phyloP scores from a whole-genome alignment of 495 filamentous ascomycete genomes.

The Opeltia flavorubescens region DNA sequence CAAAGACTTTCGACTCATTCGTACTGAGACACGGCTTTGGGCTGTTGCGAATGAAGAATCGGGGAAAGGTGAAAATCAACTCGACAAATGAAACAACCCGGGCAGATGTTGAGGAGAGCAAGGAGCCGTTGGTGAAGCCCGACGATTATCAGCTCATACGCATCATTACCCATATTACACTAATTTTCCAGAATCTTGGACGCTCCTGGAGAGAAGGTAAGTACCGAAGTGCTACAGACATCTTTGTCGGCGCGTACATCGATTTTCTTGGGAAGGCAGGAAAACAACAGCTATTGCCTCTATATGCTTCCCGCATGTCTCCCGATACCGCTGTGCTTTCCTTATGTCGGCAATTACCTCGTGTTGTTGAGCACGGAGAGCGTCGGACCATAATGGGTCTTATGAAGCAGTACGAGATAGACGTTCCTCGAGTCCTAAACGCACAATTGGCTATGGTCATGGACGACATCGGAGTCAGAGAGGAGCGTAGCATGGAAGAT shows the following conservation, averaged over 20 bases:
- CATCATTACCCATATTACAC: conserved; percentile 45
- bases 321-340: conserved; percentile 27
- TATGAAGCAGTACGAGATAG: conserved; percentile 38
- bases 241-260: conserved; percentile 61
- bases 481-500: conserved; percentile 14
- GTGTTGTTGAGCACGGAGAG: conserved; percentile 43
- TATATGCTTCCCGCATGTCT: conserved; percentile 71
- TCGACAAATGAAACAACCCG: conserved; percentile 10
- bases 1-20: conserved; percentile 40
- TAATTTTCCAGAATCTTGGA: conserved; percentile 30
- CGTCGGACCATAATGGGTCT: conserved; percentile 33
- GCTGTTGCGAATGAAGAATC: conserved; percentile 39
- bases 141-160: conserved; percentile 44
- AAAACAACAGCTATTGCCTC: conserved; percentile 60
- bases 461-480: conserved; percentile 21
- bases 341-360: conserved; percentile 42
- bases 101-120: background rate
- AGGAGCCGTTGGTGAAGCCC: conserved; percentile 23
- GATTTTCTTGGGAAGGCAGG: conserved; percentile 55
- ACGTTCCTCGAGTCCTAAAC: conserved; percentile 36
- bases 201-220: conserved; percentile 20
- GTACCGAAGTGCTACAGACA: conserved; percentile 32
- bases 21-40: conserved; percentile 43
- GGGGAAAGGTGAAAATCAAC: conserved; percentile 30
- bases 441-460: conserved; percentile 44